Evolutionary conservation across 352 stramenopile genomes (phyloP).

Genomic region (Phytophthora tentaculata): DNA sequence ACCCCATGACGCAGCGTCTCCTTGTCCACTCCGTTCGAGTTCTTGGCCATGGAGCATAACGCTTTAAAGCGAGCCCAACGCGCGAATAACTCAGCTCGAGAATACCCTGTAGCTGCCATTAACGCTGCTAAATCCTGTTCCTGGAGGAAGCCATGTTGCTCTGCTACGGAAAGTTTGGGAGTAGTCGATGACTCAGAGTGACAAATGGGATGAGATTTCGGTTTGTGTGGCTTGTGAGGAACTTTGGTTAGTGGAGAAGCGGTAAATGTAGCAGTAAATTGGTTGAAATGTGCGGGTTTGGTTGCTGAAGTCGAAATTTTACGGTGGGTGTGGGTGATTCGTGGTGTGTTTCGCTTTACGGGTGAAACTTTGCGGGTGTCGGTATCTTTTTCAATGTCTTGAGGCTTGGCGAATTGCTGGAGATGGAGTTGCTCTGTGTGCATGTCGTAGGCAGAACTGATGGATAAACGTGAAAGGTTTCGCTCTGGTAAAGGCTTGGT

Average conservation of each 20-base stretch:
- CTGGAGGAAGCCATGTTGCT: conserved; percentile 61
- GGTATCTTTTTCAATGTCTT: neutral
- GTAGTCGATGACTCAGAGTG: conserved; percentile 6
- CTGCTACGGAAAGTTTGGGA: conserved; percentile 18
- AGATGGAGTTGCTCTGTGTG: conserved; percentile 51
- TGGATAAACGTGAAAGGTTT: conserved; percentile 48
- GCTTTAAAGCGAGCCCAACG: conserved; percentile 81
- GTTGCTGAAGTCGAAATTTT: conserved; percentile 8
- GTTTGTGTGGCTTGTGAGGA: conserved; percentile 1
- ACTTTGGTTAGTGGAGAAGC: conserved; percentile 8
- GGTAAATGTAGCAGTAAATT: neutral
- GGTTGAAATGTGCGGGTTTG: neutral
- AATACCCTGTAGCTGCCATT: conserved; percentile 59
- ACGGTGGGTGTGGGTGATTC: conserved; percentile 18
- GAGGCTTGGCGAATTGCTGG: conserved; percentile 28
- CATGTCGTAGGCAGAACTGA: conserved; percentile 52
- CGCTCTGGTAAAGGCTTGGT: conserved; percentile 44
- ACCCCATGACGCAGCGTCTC: conserved; percentile 70
- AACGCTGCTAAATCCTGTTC: conserved; percentile 63
- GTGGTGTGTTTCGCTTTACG: conserved; percentile 16
- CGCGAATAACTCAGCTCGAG: conserved; percentile 63
- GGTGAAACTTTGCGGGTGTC: conserved; percentile 5
- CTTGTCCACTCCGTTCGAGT: conserved; percentile 60
- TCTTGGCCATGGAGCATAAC: conserved; percentile 61
- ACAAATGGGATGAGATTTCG: neutral